Base-by-base conservation (phyloP, 192 early-diverging fungal genomes). In the Pilobolus umbonatus region DNA sequence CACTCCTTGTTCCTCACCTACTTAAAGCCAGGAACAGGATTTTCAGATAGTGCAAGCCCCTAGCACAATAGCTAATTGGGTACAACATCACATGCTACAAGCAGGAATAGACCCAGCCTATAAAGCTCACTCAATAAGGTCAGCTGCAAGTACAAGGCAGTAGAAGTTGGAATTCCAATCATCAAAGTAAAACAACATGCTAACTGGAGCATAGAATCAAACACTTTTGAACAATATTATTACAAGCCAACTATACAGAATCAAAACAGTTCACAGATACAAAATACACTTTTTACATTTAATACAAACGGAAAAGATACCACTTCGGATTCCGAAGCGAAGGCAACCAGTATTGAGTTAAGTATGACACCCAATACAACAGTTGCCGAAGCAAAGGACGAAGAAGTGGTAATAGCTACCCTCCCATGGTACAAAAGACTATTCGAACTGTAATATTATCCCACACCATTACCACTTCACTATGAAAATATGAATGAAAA, bases 391-490 rank as follows among this genome's bases (percentile, higher is more conserved):
- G 28, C 51, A 35, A 53, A 53, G 51, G 28, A 22, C 6, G 34
- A 53, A 38, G 34, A 53, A 29, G 51, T 36, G 51, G 32, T 53
- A 38, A n/a, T n/a, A n/a, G 8, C 17, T n/a, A 53, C 34, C 51
- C 51, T 25, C 8, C 51, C 34, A 6, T 47, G 45, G 45, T 47
- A 47, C 29, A 4, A n/a, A n/a, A n/a, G n/a, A n/a, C n/a, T n/a
- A n/a, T n/a, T n/a, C n/a, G n/a, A n/a, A n/a, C n/a, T n/a, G n/a
- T n/a, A n/a, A n/a, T n/a, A n/a, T n/a, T n/a, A n/a, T n/a, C n/a
- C n/a, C n/a, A n/a, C n/a, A n/a, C n/a, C n/a, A n/a, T n/a, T n/a
- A n/a, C n/a, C n/a, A n/a, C n/a, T n/a, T n/a, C n/a, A n/a, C n/a
- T n/a, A n/a, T n/a, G n/a, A n/a, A n/a, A n/a, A n/a, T n/a, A n/a